phyloP scores from a whole-genome alignment of 306 rosid genomes.

The Quercus aquifolioides region DNA sequence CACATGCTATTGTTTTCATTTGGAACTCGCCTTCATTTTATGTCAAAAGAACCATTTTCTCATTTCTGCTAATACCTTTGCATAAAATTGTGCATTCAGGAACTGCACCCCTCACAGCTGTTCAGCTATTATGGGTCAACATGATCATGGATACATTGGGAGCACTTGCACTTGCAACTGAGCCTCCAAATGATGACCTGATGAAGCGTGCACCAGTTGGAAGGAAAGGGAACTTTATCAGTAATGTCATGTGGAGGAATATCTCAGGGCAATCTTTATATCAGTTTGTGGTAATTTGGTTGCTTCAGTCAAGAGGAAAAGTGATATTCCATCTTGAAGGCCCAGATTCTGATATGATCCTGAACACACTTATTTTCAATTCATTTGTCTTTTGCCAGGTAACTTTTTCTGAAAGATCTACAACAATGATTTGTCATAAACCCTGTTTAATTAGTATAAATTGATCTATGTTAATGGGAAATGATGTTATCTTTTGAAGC shows the following conservation, averaged over 20 bases:
- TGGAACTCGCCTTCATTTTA: not conserved
- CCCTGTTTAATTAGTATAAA: not conserved
- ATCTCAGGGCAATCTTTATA: conserved; percentile 83
- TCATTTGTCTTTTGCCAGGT: conserved; percentile 96
- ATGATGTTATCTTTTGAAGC: no score
- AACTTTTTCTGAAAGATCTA: conserved; percentile 11
- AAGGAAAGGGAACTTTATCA: conserved; percentile 89
- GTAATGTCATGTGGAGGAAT: conserved; percentile 97
- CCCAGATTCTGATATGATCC: conserved; percentile 57
- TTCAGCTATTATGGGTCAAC: conserved; percentile 96
- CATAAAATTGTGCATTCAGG: conserved; percentile 43
- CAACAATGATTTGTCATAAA: not conserved
- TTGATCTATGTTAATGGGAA: not conserved
- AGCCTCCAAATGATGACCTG: conserved; percentile 82
- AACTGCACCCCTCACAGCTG: conserved; percentile 90
- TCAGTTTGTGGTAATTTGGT: conserved; percentile 77
- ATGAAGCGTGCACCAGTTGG: conserved; percentile 93
- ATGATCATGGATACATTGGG: conserved; percentile 99
- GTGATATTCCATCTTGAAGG: conserved; percentile 50
- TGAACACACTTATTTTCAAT: conserved; percentile 91
- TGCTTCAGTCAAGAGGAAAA: conserved; percentile 84
- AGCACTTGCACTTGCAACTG: conserved; percentile 97
- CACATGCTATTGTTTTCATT: conserved; percentile 1
- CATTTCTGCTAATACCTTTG: conserved; percentile 19
- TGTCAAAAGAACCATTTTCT: not conserved